These are phyloP conservation scores for Venustampulla echinocandica DNA, from an alignment of 495 filamentous ascomycete species.

Conservation along the genomic window DNA sequence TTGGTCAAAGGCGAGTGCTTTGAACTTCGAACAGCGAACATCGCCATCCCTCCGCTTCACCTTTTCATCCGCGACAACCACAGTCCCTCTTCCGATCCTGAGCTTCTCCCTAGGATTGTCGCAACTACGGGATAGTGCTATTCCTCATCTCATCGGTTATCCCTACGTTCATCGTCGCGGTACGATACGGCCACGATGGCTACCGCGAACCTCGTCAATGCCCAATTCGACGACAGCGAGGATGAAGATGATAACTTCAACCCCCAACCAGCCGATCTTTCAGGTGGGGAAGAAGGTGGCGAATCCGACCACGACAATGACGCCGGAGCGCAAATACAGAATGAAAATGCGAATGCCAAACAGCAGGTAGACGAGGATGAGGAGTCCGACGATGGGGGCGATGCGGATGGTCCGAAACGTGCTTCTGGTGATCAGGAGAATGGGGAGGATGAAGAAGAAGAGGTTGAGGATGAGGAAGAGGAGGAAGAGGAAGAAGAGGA, in stretches of 20 bases:
- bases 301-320: slow-evolving; percentile 36
- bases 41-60: no score
- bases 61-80: no score
- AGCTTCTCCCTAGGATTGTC: no score
- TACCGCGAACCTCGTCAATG: slow-evolving; percentile 37
- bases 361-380: slow-evolving; percentile 12
- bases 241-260: slow-evolving; percentile 81
- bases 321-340: slow-evolving; percentile 12
- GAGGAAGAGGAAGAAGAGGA: slow-evolving; percentile 46
- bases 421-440: neutral
- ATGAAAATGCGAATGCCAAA: slow-evolving; percentile 18
- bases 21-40: no score
- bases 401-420: neutral
- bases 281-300: slow-evolving; percentile 53
- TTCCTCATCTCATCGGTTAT: slow-evolving; percentile 2
- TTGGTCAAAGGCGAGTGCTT: no score
- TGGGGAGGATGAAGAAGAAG: slow-evolving; percentile 20
- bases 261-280: slow-evolving; percentile 56
- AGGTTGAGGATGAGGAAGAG: slow-evolving; percentile 36
- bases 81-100: no score
- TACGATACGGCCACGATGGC: slow-evolving; percentile 33
- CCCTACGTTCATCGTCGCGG: neutral
- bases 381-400: slow-evolving; percentile 13
- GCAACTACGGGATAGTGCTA: no score
- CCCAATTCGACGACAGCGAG: slow-evolving; percentile 56